Base-by-base conservation (phyloP, 441 rosid genomes). In the Jatropha podagrica region DNA sequence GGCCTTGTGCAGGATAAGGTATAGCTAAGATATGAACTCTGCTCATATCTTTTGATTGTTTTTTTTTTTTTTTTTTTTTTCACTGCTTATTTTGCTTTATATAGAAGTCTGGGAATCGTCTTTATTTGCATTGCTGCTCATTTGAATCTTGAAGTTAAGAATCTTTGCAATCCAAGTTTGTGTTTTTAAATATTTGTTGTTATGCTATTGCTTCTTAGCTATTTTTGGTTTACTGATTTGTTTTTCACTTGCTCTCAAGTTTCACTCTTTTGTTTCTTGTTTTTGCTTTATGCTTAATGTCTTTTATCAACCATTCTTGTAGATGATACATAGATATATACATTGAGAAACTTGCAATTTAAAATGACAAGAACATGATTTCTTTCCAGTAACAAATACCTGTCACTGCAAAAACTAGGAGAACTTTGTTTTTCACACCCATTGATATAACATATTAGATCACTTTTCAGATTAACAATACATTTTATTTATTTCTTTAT, bases 1-100 rank as follows among this genome's bases (percentile, higher is more conserved):
- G 78, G 17, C 78, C 78, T 60, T 75, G 78, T 37, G 67, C 59
- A 32, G 68, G 78, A 59, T 59, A 68, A 58, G 78, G 78, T 48
- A 75, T n/a, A 58, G 10, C 78, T 68, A 75, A 7, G 49, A 75
- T 40, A 46, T 60, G 78, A 12, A n/a, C n/a, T 44, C 27, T 74
- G 56, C 76, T 49, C 76, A 74, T 73, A 11, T 40, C 13, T 54
- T 18, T 52, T 20, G 8, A 3, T 62, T 5, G 27, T 2, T 20
- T n/a, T 42, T 8, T 42, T 42, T 32, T 32, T 32, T 27, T 27
- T 27, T n/a, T 40, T 12, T 0, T 42, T 38, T 2, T 1, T 4
- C 62, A 27, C 40, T 60, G 10, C 14, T 13, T 20, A 37, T 14
- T 54, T 46, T 55, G 11, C 46, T n/a, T 26, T 20, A 58, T 56